Percentiles rank a stretch among this genome's conserved stretches.
Evolutionary conservation across 2,329 filamentous ascomycete species (phyloP).

Genomic region (Magnaporthiopsis poae): DNA sequence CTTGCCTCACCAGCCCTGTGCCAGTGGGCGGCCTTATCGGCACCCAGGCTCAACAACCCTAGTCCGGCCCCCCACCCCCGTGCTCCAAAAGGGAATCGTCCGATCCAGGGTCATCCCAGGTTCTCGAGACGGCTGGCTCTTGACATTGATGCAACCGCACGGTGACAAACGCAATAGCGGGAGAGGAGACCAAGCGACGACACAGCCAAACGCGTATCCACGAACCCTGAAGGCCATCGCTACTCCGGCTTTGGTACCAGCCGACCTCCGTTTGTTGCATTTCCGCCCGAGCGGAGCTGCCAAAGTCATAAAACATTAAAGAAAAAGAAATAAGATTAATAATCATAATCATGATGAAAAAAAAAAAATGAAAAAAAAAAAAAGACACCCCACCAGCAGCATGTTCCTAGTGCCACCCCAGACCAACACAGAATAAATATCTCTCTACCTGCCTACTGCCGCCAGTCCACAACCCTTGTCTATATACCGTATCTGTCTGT

Average conservation of each 20-base stretch:
- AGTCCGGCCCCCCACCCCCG: no score
- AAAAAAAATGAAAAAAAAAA: background rate
- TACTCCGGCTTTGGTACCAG: background rate
- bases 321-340: no score
- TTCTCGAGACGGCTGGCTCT: background rate
- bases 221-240: background rate
- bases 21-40: background rate
- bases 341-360: no score
- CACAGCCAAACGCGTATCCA: background rate
- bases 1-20: background rate
- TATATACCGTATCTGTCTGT: background rate
- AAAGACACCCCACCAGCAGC: background rate
- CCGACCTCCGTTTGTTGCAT: background rate
- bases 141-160: background rate
- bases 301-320: no score
- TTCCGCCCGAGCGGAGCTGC: background rate
- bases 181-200: background rate
- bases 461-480: background rate
- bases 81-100: background rate
- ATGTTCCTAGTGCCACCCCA: constrained; percentile 5
- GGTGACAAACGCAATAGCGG: background rate
- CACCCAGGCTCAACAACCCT: background rate
- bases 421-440: constrained; percentile 2
- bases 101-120: background rate
- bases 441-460: background rate